Base-by-base conservation (phyloP, 257 asterid genomes). In the Vinca minor region DNA sequence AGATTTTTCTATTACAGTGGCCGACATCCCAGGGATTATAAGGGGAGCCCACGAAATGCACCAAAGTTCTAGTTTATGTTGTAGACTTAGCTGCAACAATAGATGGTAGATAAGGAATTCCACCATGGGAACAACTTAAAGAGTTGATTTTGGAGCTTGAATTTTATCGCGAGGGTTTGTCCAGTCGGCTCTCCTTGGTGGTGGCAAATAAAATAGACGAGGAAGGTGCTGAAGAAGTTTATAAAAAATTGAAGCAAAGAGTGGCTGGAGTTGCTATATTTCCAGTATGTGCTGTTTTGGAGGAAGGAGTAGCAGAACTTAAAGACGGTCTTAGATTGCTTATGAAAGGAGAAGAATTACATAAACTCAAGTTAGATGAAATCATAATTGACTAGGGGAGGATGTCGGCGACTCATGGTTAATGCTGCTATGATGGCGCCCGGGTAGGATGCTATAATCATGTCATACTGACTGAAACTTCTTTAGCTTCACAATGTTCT, bases 151-250 rank as follows among this genome's bases (percentile, higher is more conserved):
- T 80, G 82, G 98, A 92, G 72, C 84, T 89, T 0, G 97, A 87
- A 68, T 82, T 80, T 68, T 89, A 88, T 67, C 72, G 81, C 0
- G 82, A 78, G 77, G 95, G 95, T 60, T 65, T 91, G 59, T 83
- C 94, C 0, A 65, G 72, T 36, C 78, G 95, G 44, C 91, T 95
- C 1, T 84, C 86, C 21, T 80, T 92, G 39, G 77, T 92, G 20
- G 96, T 92, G 68, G 95, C 97, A 9, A 92, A 92, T 72, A 92
- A 92, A 75, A 82, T 89, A 5, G 96, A 89, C 13, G 96, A 89
- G 68, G 78, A 44, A 0, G 97, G 98, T 70, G 84, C 97, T 2
- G 91, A 85, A 21, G 85, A 77, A 58, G 94, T 81, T 50, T 85
- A 52, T 42, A 70, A 87, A 71, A 96, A 92, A 67, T 67, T 92